These are phyloP conservation scores for Aspergillus tamarii DNA, from an alignment of 2,329 filamentous ascomycete genomes.

Conservation along the genomic window DNA sequence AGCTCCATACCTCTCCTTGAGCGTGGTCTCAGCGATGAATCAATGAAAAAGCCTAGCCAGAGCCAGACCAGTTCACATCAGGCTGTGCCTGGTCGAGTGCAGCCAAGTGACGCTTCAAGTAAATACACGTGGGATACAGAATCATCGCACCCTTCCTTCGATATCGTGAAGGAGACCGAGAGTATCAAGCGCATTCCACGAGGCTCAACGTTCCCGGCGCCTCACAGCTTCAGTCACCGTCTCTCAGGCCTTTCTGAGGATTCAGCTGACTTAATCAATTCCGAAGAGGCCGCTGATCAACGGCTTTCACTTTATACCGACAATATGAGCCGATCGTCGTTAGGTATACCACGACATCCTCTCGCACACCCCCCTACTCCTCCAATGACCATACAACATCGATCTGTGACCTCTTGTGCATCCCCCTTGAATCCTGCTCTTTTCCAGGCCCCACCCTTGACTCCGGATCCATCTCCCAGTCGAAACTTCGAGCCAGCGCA, in stretches of 20 bases:
- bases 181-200: conserved; percentile 53
- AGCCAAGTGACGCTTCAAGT: conserved; percentile 33
- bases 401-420: conserved; percentile 37
- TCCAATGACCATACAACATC: conserved; percentile 47
- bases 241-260: conserved; percentile 58
- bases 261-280: conserved; percentile 55
- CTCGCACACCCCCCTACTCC: conserved; percentile 51
- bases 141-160: conserved; percentile 54
- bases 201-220: conserved; percentile 46
- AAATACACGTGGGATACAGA: conserved; percentile 32
- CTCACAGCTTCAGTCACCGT: conserved; percentile 28
- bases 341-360: conserved; percentile 48
- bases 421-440: conserved; percentile 36
- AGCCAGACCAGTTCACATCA: conserved; percentile 20
- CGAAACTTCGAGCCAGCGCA: conserved; percentile 21
- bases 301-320: conserved; percentile 37
- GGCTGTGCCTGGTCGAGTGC: conserved; percentile 27
- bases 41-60: conserved; percentile 51
- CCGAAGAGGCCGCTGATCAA: conserved; percentile 37
- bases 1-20: conserved; percentile 77
- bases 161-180: conserved; percentile 55
- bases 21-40: conserved; percentile 57
- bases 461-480: conserved; percentile 48
- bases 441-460: conserved; percentile 42
- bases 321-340: conserved; percentile 40